Evolutionary conservation across 208 protist species (phyloP).

Genomic region (Porcisia deanei): DNA sequence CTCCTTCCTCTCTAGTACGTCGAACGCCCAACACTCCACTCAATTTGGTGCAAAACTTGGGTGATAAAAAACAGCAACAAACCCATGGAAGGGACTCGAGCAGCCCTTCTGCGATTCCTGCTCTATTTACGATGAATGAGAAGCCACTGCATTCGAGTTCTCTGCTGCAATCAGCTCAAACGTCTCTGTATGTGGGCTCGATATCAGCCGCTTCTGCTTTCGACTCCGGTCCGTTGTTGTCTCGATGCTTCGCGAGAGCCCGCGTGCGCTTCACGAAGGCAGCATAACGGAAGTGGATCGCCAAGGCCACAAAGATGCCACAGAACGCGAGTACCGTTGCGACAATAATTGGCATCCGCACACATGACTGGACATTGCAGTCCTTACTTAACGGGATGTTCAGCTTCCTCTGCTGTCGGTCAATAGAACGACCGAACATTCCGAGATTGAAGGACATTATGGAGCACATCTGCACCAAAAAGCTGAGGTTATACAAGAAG

Average conservation of each 20-base stretch:
- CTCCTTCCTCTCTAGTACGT: too few relatives aligned
- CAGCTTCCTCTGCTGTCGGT: constrained; percentile 35
- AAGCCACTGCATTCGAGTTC: not conserved
- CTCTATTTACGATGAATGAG: not conserved
- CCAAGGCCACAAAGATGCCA: constrained; percentile 34
- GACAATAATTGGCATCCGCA: constrained; percentile 50
- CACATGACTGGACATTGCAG: constrained; percentile 48
- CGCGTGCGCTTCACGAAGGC: constrained; percentile 44
- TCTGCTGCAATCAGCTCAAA: not conserved
- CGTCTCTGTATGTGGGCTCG: not conserved
- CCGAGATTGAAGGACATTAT: constrained; percentile 69
- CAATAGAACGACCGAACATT: constrained; percentile 53
- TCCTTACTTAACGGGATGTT: constrained; percentile 30
- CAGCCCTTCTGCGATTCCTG: not conserved
- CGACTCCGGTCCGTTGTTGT: not conserved
- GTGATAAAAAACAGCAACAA: not conserved
- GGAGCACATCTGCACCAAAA: constrained; percentile 46
- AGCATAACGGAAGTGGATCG: constrained; percentile 57
- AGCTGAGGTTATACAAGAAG: constrained; percentile 67
- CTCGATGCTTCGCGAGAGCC: not conserved
- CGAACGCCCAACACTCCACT: not conserved
- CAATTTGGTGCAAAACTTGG: not conserved
- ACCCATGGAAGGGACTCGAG: not conserved
- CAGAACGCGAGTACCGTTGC: constrained; percentile 39
- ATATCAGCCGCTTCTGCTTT: not conserved